Conservation (phyloP, 306 rosid genomes). For the Sicyos edulis region DNA sequence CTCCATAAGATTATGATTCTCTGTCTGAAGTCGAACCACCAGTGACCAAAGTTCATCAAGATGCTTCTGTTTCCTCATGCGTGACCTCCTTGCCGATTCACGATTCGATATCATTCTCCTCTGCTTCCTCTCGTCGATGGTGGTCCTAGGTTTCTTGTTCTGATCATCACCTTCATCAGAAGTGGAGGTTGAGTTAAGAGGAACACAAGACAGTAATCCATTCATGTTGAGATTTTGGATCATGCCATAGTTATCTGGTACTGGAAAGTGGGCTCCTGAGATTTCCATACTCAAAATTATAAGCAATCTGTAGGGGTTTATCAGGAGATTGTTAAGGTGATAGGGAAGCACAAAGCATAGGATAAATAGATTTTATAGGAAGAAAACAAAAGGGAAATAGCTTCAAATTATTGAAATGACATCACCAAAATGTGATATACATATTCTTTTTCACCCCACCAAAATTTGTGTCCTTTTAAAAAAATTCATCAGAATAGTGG, state of each 20-base stretch:
- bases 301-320: neutral
- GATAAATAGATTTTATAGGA: constrained; percentile 10
- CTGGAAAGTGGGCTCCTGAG: constrained; percentile 7
- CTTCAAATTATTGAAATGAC: constrained; percentile 5
- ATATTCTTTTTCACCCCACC: constrained; percentile 18
- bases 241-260: constrained; percentile 9
- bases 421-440: constrained; percentile 18
- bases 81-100: constrained; percentile 16
- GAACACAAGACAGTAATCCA: constrained; percentile 1
- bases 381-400: neutral
- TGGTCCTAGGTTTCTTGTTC: neutral
- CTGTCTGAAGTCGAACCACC: constrained; percentile 5
- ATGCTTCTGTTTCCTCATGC: constrained; percentile 21
- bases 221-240: constrained; percentile 9
- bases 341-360: neutral
- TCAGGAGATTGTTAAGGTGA: neutral
- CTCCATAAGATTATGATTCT: constrained; percentile 17
- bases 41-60: constrained; percentile 19
- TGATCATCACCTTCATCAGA: constrained; percentile 15
- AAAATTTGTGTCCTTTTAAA: neutral
- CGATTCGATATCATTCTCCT: constrained; percentile 19
- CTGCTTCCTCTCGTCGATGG: constrained; percentile 1
- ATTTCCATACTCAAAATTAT: constrained; percentile 15
- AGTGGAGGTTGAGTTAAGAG: constrained; percentile 5
- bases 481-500: constrained; percentile 9